These are phyloP conservation scores for Fusarium sp. DNA, from an alignment of 2,329 filamentous ascomycete species.

Conservation along the genomic window DNA sequence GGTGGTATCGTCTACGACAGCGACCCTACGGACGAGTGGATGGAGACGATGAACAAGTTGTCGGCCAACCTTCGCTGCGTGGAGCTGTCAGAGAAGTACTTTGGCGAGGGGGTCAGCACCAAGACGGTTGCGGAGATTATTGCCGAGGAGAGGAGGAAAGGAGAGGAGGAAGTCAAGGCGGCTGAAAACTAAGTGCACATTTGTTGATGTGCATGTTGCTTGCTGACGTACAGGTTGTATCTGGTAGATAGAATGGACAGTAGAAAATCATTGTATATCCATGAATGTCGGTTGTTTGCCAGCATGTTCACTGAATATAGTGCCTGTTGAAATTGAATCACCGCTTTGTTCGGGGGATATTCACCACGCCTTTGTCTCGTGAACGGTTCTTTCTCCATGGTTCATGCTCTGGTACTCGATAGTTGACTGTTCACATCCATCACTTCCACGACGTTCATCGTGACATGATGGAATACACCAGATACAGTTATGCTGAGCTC, in stretches of 20 bases:
- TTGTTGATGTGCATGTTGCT: not conserved
- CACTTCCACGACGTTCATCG: not conserved
- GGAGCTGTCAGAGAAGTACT: slow-evolving; percentile 43
- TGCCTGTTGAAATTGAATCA: not conserved
- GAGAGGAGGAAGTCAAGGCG: slow-evolving; percentile 42
- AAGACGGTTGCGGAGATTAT: slow-evolving; percentile 46
- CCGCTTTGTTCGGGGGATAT: not conserved
- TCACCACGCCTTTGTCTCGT: not conserved
- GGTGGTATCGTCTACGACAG: slow-evolving; percentile 96
- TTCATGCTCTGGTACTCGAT: not conserved
- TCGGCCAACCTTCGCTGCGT: slow-evolving; percentile 57
- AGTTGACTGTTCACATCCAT: not conserved
- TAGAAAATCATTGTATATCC: not conserved
- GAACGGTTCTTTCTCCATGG: not conserved
- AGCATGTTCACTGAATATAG: not conserved
- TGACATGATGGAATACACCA: not conserved
- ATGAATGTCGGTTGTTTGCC: not conserved
- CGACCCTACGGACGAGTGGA: slow-evolving; percentile 91
- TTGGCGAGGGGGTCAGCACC: slow-evolving; percentile 41
- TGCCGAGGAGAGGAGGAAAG: slow-evolving; percentile 43
- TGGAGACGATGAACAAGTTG: slow-evolving; percentile 96
- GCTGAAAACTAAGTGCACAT: slow-evolving; percentile 12
- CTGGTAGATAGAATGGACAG: not conserved
- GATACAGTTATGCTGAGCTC: not conserved
- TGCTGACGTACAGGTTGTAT: not conserved